Base-by-base conservation (phyloP, 495 filamentous ascomycete genomes). In the Aspergillus conjunctus region DNA sequence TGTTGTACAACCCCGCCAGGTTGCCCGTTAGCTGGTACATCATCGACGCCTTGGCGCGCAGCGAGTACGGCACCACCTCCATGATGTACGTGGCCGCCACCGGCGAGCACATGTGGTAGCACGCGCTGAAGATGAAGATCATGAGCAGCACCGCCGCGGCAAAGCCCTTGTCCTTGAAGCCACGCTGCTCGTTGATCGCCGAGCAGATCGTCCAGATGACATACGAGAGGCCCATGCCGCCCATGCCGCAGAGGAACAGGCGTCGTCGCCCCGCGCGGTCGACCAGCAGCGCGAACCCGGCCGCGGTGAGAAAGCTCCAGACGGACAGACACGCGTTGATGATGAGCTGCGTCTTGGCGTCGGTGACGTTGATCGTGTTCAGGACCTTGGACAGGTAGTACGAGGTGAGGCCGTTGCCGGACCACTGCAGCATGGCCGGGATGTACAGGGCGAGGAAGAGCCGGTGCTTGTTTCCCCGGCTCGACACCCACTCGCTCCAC, bases 31-130 rank as follows among this genome's bases (percentile, higher is more conserved):
- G 20, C 31, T 58, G 56, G 32, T 58, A 58, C 45, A 58, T 34
- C 56, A 58, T 58, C 0, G 56, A 50, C 10, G 56, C 56, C 32
- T 58, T 58, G 17, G 56, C 5, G 2, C 56, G 45, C 31, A 58
- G 56, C 31, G 56, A 58, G 22, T 31, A 58, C 14, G 56, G 56
- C 0, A 58, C 56, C 21, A 58, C 56, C 30, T 58, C 56, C 56
- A 58, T 58, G 32, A 58, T 58, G 22, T 58, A 58, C 3, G 56
- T 58, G n/a, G 56, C 45, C 9, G 56, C 56, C n/a, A 58, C 46
- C 11, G 56, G 56, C 32, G 56, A 58, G 22, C 56, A 58, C 44
- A 58, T 49, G 45, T 58, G 56, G 18, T 58, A 58, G 7, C 31
- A 33, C 1, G 45, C 45, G 45, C 56, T 51, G 45, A 58, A 58